Conservation (phyloP, 2,329 filamentous ascomycete genomes). For the Fusarium multiceps region DNA sequence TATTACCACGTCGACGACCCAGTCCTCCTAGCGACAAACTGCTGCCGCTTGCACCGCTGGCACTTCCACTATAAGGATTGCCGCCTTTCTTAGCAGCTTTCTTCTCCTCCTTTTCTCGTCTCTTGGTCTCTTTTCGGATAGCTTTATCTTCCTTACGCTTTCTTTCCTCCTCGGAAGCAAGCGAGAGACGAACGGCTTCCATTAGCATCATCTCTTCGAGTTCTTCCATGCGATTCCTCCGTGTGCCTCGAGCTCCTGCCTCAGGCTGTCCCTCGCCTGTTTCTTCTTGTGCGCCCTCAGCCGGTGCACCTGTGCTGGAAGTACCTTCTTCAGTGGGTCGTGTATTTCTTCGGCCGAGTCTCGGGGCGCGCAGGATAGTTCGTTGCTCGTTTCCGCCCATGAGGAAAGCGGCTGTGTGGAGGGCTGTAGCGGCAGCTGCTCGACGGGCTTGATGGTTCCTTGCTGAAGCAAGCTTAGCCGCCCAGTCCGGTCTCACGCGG, state of each 20-base stretch:
- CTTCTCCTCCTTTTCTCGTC: slow-evolving; percentile 84
- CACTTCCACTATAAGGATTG: slow-evolving; percentile 51
- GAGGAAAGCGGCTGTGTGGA: slow-evolving; percentile 94
- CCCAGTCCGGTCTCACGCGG: slow-evolving; percentile 92
- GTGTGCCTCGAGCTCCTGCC: slow-evolving; percentile 38
- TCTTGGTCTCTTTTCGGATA: slow-evolving; percentile 80
- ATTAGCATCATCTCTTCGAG: slow-evolving; percentile 99
- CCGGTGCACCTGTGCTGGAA: slow-evolving; percentile 38
- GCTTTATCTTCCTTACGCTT: slow-evolving; percentile 75
- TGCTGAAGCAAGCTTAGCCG: slow-evolving; percentile 85
- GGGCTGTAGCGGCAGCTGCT: slow-evolving; percentile 90
- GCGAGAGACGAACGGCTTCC: slow-evolving; percentile 89
- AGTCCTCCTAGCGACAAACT: slow-evolving; percentile 71
- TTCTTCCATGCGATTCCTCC: slow-evolving; percentile 77
- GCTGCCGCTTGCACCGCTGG: slow-evolving; percentile 67
- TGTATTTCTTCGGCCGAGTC: slow-evolving; percentile 68
- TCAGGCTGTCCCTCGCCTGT: slow-evolving; percentile 40
- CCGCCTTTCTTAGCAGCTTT: slow-evolving; percentile 75
- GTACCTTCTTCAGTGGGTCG: slow-evolving; percentile 52
- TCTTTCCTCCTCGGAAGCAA: slow-evolving; percentile 95
- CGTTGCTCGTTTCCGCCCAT: slow-evolving; percentile 73
- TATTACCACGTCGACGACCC: slow-evolving; percentile 69
- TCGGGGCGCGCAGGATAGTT: slow-evolving; percentile 58
- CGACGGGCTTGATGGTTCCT: slow-evolving; percentile 85
- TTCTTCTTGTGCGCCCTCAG: slow-evolving; percentile 23